These are phyloP conservation scores for Lolium perenne DNA, from an alignment of 176 grass and related monocot species.

Conservation along the genomic window DNA sequence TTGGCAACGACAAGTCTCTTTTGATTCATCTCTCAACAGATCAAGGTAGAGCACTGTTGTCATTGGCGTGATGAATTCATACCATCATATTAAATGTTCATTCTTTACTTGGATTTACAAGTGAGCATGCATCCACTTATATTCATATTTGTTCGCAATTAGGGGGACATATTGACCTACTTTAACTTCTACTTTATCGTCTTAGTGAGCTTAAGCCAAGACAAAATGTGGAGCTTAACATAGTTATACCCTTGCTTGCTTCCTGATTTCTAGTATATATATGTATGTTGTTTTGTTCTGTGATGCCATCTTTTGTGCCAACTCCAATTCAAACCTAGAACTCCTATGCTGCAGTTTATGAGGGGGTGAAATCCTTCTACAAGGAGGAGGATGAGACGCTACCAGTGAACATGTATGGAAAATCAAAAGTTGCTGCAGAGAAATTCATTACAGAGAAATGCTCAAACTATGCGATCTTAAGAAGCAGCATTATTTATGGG, in stretches of 20 bases:
- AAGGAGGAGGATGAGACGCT: conserved; percentile 75
- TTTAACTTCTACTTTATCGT: neutral
- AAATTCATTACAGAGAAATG: conserved; percentile 67
- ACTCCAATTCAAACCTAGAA: conserved; percentile 18
- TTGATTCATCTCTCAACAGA: conserved; percentile 93
- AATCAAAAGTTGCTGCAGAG: conserved; percentile 88
- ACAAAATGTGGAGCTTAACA: neutral
- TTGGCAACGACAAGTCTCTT: conserved; percentile 51
- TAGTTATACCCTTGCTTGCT: neutral
- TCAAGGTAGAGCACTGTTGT: conserved; percentile 61
- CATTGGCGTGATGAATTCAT: neutral
- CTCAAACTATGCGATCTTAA: conserved; percentile 80
- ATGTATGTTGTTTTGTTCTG: neutral
- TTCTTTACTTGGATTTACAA: neutral
- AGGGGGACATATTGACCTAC: neutral
- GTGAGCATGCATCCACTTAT: neutral
- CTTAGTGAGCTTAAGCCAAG: neutral
- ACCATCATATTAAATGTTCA: neutral
- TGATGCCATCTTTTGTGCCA: neutral
- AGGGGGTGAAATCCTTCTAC: conserved; percentile 88
- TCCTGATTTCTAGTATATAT: neutral
- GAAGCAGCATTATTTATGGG: conserved; percentile 96
- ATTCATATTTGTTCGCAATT: neutral
- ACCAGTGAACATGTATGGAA: conserved; percentile 93
- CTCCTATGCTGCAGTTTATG: conserved; percentile 72